Percentiles rank a stretch among this genome's conserved stretches.
These are phyloP conservation scores for Pyrenopolyporus hunteri DNA, from an alignment of 495 filamentous ascomycete species.

Conservation along the genomic window DNA sequence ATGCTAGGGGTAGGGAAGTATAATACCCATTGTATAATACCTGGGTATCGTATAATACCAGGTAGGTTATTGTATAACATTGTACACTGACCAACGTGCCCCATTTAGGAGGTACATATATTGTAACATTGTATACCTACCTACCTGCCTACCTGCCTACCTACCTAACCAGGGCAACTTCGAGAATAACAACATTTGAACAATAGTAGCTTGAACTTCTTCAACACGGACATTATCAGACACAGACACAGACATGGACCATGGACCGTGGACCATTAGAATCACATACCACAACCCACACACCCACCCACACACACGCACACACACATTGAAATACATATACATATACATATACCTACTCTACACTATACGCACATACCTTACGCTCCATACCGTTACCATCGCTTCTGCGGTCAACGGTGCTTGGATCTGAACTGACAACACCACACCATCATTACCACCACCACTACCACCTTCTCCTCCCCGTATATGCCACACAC, in stretches of 20 bases:
- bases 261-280: no score
- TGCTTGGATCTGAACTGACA: conserved; percentile 39
- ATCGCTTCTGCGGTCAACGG: conserved; percentile 38
- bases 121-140: no score
- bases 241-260: no score
- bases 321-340: no score
- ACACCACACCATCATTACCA: conserved; percentile 24
- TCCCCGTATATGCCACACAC: conserved; percentile 13
- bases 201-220: no score
- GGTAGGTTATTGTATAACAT: background rate
- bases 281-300: background rate
- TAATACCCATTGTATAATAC: background rate
- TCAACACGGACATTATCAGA: no score
- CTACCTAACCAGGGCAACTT: conserved; percentile 2
- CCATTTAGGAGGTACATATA: no score
- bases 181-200: conserved; percentile 15
- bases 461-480: no score
- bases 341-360: background rate
- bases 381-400: conserved; percentile 10
- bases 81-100: no score
- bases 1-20: no score
- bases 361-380: background rate
- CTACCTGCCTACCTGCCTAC: no score
- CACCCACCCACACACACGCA: conserved; percentile 9
- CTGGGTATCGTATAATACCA: background rate